phyloP scores from a whole-genome alignment of 192 early-diverging fungal species.

The Kickxella alabastrina region DNA sequence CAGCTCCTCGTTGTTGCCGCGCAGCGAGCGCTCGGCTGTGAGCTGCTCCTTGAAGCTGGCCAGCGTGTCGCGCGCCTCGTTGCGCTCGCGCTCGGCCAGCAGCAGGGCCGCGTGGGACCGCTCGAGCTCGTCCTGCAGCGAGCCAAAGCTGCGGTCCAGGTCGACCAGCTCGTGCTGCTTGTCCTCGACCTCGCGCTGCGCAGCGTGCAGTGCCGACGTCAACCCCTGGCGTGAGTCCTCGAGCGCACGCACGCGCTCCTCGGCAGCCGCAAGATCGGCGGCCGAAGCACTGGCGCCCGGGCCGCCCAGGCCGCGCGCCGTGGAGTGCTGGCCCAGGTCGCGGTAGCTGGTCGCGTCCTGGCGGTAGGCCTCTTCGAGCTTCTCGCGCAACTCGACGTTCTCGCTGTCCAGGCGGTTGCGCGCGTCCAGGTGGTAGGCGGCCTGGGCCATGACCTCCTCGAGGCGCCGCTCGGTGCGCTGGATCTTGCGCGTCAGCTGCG shows the following conservation, averaged over 20 bases:
- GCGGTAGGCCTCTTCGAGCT: slow-evolving; percentile 53
- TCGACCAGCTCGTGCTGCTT: slow-evolving; percentile 61
- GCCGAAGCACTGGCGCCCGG: neutral
- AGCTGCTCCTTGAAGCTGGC: slow-evolving; percentile 31
- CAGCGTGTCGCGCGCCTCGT: slow-evolving; percentile 36
- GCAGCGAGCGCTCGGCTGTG: slow-evolving; percentile 30
- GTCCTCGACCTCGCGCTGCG: slow-evolving; percentile 77
- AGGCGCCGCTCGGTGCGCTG: slow-evolving; percentile 66
- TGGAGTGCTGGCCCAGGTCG: too few species aligned
- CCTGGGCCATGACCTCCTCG: slow-evolving; percentile 66
- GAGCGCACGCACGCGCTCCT: slow-evolving; percentile 69
- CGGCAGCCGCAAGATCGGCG: slow-evolving; percentile 59
- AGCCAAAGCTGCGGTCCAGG: slow-evolving; percentile 49
- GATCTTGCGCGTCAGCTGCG: slow-evolving; percentile 56
- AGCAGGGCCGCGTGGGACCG: slow-evolving; percentile 24
- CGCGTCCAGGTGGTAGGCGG: slow-evolving; percentile 64
- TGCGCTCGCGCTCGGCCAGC: slow-evolving; percentile 40
- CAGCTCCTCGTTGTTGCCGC: slow-evolving; percentile 45
- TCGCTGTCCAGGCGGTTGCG: slow-evolving; percentile 59
- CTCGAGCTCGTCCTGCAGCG: slow-evolving; percentile 49
- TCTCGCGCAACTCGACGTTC: slow-evolving; percentile 61
- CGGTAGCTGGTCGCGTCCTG: slow-evolving; percentile 55
- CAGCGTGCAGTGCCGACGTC: slow-evolving; percentile 69
- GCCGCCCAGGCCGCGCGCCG: slow-evolving; percentile 55
- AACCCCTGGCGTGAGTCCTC: slow-evolving; percentile 80